Conservation (phyloP, 331 rosid genomes). For the Rosa hybrid region DNA sequence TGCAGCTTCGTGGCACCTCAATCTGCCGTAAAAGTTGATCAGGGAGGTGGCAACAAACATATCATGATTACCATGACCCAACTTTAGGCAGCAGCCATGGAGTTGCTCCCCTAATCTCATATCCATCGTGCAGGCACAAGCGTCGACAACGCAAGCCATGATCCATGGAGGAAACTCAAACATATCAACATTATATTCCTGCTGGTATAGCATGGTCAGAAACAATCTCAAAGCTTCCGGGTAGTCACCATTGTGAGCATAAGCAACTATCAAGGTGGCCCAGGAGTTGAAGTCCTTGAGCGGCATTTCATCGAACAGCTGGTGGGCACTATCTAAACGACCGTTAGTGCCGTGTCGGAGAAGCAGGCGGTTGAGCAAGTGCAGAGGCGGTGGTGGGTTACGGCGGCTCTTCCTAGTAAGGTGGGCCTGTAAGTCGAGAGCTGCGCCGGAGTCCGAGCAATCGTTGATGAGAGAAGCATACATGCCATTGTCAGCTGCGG, state of each 20-base stretch:
- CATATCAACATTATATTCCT: not conserved
- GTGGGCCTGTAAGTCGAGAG: not conserved
- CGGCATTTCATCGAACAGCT: conserved; percentile 7
- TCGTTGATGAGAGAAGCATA: not conserved
- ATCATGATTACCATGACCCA: not conserved
- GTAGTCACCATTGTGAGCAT: not conserved
- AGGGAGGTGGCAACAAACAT: not conserved
- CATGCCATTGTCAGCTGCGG: not conserved
- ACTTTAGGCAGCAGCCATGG: conserved; percentile 1
- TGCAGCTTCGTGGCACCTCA: not conserved
- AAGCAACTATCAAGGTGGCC: not conserved
- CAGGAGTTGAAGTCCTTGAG: not conserved
- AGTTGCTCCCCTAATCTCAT: not conserved
- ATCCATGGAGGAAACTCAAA: conserved; percentile 5
- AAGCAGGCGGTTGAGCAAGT: conserved; percentile 1
- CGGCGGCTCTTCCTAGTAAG: not conserved
- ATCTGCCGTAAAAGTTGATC: not conserved
- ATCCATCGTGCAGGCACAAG: not conserved
- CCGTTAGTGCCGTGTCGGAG: not conserved
- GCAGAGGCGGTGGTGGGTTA: not conserved
- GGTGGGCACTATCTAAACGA: not conserved
- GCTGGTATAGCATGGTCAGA: not conserved
- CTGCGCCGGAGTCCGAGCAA: not conserved
- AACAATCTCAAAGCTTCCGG: not conserved
- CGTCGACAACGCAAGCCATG: not conserved